A percentile compares a stretch with the other conserved stretches of the same genome.
These are phyloP conservation scores for Penicillium paxilli DNA, from an alignment of 495 filamentous ascomycete genomes.

Conservation along the genomic window DNA sequence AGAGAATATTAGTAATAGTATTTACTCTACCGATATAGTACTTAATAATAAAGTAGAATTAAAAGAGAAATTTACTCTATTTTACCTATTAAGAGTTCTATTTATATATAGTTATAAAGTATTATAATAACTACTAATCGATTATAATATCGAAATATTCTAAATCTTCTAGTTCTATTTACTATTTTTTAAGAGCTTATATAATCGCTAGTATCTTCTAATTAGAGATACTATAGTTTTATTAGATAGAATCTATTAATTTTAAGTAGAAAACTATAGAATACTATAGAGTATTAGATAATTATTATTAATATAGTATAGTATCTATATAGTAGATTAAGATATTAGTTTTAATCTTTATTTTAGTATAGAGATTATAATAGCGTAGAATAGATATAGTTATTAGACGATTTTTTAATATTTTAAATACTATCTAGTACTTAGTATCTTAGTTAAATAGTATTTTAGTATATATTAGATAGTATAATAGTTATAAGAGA, in stretches of 20 bases:
- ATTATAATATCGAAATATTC: no score
- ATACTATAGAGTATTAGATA: no score
- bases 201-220: no score
- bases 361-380: not conserved
- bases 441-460: not conserved
- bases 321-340: not conserved
- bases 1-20: not conserved
- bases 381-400: not conserved
- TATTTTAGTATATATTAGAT: not conserved
- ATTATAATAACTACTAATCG: no score
- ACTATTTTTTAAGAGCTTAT: no score
- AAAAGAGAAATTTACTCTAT: not conserved
- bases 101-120: not conserved
- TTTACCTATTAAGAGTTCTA: not conserved
- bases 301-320: not conserved
- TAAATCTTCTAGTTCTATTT: no score
- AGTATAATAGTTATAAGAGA: not conserved
- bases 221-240: no score
- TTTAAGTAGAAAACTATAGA: no score
- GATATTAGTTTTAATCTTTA: not conserved
- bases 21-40: not conserved
- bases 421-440: not conserved
- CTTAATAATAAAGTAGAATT: not conserved
- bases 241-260: no score
- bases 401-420: not conserved